Conservation (phyloP, 1,139 yeast species). For the Candida neerlandica region DNA sequence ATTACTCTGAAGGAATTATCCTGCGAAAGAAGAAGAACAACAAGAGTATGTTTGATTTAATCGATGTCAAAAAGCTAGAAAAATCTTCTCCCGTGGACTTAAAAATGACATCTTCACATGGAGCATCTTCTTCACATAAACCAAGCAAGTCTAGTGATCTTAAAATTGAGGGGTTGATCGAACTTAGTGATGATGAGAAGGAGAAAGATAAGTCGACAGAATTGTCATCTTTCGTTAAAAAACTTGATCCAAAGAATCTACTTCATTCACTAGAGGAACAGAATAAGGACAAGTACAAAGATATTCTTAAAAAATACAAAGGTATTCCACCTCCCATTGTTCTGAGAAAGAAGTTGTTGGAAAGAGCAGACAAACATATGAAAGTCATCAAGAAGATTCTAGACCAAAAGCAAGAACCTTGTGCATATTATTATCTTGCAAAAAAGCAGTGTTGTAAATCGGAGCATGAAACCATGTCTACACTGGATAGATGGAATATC, state of each 20-base stretch:
- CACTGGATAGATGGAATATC: slow-evolving; percentile 48
- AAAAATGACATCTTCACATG: not conserved
- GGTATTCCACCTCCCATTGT: slow-evolving; percentile 30
- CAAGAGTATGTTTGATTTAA: slow-evolving; percentile 6
- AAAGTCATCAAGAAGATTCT: slow-evolving; percentile 44
- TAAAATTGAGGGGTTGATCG: slow-evolving; percentile 13
- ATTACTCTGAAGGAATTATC: too few species aligned
- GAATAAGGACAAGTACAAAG: slow-evolving; percentile 18
- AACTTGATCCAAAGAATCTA: slow-evolving; percentile 10
- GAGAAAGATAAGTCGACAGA: slow-evolving; percentile 9
- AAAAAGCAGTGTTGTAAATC: slow-evolving; percentile 39
- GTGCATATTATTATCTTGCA: slow-evolving; percentile 55
- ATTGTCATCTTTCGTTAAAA: not conserved
- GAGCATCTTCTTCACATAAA: not conserved
- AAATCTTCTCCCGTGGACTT: slow-evolving; percentile 3
- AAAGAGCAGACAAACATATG: slow-evolving; percentile 31
- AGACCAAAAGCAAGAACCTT: slow-evolving; percentile 38
- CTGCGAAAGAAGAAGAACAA: not conserved
- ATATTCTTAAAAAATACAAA: slow-evolving; percentile 24
- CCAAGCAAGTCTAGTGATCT: not conserved
- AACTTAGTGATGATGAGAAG: slow-evolving; percentile 15
- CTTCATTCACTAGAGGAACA: slow-evolving; percentile 16
- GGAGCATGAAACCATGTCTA: slow-evolving; percentile 45
- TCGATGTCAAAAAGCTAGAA: slow-evolving; percentile 5
- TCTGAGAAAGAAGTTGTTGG: slow-evolving; percentile 26